Evolutionary conservation across 2,329 filamentous ascomycete species (phyloP).

Genomic region (Sodiomyces alkalinus): DNA sequence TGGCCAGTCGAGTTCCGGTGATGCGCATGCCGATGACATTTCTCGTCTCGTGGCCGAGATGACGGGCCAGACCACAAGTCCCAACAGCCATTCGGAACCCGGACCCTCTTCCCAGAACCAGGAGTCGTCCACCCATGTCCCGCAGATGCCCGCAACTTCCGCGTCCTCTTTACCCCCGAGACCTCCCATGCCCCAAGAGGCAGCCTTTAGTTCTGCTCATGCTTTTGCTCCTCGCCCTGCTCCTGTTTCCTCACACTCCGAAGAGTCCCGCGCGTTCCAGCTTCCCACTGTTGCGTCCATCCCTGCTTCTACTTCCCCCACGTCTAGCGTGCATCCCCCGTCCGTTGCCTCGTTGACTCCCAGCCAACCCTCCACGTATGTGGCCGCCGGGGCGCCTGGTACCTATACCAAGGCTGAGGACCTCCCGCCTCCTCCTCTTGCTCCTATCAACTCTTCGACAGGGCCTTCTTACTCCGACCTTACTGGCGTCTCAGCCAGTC

Average conservation of each 20-base stretch:
- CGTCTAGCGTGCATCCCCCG: too few relatives aligned
- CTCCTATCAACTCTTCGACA: conserved; percentile 14
- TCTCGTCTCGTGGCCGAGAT: conserved; percentile 26
- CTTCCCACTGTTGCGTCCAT: conserved; percentile 15
- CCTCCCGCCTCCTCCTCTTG: conserved; percentile 13
- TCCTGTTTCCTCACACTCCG: too few relatives aligned
- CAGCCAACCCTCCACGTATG: conserved; percentile 18
- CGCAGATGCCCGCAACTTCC: conserved; percentile 13
- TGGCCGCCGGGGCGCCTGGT: conserved; percentile 16
- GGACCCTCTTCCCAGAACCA: conserved; percentile 1
- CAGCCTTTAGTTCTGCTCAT: too few relatives aligned
- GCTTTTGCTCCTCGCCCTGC: too few relatives aligned
- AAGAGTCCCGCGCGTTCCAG: conserved; percentile 14
- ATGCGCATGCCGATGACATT: conserved; percentile 20
- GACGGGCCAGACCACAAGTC: conserved; percentile 17
- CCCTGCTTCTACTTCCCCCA: too few relatives aligned
- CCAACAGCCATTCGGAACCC: conserved; percentile 8
- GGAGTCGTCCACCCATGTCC: conserved; percentile 1
- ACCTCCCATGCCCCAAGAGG: conserved; percentile 24
- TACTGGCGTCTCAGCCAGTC: conserved; percentile 13
- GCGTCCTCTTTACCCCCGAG: conserved; percentile 30
- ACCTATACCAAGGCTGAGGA: conserved; percentile 16
- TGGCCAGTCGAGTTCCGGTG: conserved; percentile 13
- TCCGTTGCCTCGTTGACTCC: too few relatives aligned
- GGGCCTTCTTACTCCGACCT: conserved; percentile 16